phyloP scores from a whole-genome alignment of 805 yeast genomes.

The Cyberlindnera xylosilytica region DNA sequence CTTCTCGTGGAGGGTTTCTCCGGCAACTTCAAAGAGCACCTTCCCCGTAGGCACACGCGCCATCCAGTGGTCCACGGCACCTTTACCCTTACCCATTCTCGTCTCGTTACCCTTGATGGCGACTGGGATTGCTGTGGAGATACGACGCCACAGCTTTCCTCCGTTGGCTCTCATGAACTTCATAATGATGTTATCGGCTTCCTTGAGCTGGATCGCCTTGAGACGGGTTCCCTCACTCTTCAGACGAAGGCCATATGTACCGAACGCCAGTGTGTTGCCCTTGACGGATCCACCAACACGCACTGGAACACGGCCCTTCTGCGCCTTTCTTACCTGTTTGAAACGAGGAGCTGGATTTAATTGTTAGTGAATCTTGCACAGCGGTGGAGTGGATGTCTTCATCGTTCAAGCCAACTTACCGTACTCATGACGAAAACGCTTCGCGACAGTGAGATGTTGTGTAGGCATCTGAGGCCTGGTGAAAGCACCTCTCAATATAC shows the following conservation, averaged over 20 bases:
- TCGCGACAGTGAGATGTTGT: conserved; percentile 16
- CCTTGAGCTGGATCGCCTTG: conserved; percentile 83
- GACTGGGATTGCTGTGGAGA: conserved; percentile 82
- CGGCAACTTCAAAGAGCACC: conserved; percentile 78
- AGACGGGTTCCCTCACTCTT: conserved; percentile 85
- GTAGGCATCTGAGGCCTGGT: conserved; percentile 15
- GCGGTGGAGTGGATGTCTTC: too few relatives aligned
- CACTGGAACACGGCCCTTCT: conserved; percentile 92
- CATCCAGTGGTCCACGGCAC: conserved; percentile 97
- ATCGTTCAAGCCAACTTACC: conserved; percentile 12
- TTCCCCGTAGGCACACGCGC: conserved; percentile 95
- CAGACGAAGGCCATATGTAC: conserved; percentile 81
- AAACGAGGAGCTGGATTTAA: conserved; percentile 26
- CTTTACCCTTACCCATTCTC: conserved; percentile 99
- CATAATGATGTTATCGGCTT: conserved; percentile 84
- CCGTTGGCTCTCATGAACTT: conserved; percentile 78
- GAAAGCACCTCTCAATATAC: conserved; percentile 4
- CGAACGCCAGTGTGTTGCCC: conserved; percentile 80
- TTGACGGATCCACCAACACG: conserved; percentile 92
- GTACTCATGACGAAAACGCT: conserved; percentile 28
- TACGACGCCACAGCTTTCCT: conserved; percentile 75
- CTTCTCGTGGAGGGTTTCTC: conserved; percentile 75
- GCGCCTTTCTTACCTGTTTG: conserved; percentile 55
- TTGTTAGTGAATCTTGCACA: too few relatives aligned
- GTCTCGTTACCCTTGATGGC: conserved; percentile 97